A percentile compares a stretch with the other conserved stretches of the same genome.
phyloP scores from a whole-genome alignment of 2,329 filamentous ascomycete genomes.

The Ophiostoma sp. region DNA sequence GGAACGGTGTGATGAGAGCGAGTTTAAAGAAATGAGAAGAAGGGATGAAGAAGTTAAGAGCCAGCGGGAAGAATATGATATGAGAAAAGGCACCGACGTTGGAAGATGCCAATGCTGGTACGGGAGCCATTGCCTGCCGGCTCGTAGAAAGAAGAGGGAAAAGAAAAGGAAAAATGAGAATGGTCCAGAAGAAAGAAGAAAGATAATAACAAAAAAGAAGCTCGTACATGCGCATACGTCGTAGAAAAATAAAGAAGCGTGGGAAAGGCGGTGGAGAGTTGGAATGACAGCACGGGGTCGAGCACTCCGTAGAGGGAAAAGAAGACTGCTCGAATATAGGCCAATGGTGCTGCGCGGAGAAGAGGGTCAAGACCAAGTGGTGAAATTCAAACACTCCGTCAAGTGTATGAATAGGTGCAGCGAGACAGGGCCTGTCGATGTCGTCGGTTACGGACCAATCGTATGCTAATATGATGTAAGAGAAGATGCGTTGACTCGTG shows the following conservation, averaged over 20 bases:
- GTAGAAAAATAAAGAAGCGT: neutral
- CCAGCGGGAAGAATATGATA: neutral
- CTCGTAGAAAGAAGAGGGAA: neutral
- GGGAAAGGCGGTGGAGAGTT: neutral
- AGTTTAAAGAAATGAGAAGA: neutral
- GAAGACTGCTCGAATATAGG: neutral
- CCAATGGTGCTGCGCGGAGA: neutral
- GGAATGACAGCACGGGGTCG: neutral
- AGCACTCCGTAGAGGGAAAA: neutral
- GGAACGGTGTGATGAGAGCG: too few relatives aligned
- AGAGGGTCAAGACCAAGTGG: neutral
- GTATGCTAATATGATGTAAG: neutral
- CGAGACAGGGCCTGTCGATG: neutral
- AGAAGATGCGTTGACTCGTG: neutral
- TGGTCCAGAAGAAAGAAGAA: neutral
- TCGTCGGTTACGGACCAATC: neutral
- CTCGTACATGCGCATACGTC: too few relatives aligned
- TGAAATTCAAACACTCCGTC: neutral
- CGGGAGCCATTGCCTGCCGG: too few relatives aligned
- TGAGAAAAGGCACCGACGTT: neutral
- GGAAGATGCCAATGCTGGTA: too few relatives aligned
- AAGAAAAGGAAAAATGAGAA: neutral
- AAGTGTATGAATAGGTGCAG: neutral
- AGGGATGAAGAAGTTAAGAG: neutral
- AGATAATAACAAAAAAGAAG: neutral